phyloP scores from a whole-genome alignment of 768 basidiomycete species.

The Scleroderma bovista region DNA sequence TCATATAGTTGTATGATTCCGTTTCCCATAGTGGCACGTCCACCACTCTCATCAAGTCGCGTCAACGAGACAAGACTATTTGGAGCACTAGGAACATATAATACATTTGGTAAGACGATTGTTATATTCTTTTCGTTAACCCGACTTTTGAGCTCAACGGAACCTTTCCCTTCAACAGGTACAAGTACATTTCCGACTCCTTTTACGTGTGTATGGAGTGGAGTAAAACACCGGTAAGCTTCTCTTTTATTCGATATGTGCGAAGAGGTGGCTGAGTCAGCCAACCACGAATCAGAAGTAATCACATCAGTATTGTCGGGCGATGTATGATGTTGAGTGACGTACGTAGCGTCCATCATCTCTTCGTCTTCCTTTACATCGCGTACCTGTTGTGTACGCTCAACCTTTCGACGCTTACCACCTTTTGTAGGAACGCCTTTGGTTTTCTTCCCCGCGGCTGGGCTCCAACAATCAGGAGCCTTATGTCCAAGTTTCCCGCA shows the following conservation, averaged over 20 bases:
- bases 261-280: not conserved
- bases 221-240: not conserved
- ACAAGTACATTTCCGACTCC: not conserved
- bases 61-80: no score
- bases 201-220: not conserved
- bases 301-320: not conserved
- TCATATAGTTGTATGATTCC: no score
- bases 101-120: not conserved
- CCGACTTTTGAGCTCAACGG: not conserved
- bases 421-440: not conserved
- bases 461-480: not conserved
- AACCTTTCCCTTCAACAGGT: not conserved
- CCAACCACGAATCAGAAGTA: constrained; percentile 7
- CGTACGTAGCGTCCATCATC: not conserved
- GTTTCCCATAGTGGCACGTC: no score
- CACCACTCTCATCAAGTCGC: no score
- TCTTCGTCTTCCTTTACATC: not conserved
- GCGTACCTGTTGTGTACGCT: not conserved
- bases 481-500: constrained; percentile 3
- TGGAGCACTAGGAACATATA: no score
- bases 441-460: not conserved
- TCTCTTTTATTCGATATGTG: not conserved
- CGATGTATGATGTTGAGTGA: no score
- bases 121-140: not conserved
- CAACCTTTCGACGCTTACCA: not conserved